These are phyloP conservation scores for Mortierella sp. DNA, from an alignment of 371 early-diverging fungal species.

Conservation along the genomic window DNA sequence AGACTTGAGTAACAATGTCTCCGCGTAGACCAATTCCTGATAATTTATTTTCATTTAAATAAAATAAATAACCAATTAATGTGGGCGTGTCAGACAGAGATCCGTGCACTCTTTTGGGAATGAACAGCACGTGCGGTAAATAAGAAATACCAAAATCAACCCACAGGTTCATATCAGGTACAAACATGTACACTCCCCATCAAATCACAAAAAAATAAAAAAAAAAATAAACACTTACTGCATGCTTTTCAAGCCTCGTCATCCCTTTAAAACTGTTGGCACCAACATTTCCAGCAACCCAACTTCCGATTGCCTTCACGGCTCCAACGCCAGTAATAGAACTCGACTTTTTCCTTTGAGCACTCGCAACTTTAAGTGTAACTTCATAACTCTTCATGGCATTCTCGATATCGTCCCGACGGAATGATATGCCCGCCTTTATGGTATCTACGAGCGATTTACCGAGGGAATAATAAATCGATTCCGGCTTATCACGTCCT, in stretches of 20 bases:
- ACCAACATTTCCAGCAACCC: slow-evolving; percentile 39
- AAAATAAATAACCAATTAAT: too few relatives aligned
- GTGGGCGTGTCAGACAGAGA: background rate
- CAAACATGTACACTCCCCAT: too few relatives aligned
- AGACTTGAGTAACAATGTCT: slow-evolving; percentile 39
- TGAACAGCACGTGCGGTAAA: too few relatives aligned
- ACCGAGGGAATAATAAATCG: slow-evolving; percentile 49
- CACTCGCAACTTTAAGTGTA: slow-evolving; percentile 36
- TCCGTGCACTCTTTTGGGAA: too few relatives aligned
- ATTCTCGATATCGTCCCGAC: slow-evolving; percentile 47
- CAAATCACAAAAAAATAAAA: background rate
- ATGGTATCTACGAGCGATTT: slow-evolving; percentile 36
- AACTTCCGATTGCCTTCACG: slow-evolving; percentile 43
- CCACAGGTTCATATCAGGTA: too few relatives aligned
- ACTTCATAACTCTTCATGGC: slow-evolving; percentile 46
- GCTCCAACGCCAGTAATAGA: slow-evolving; percentile 19
- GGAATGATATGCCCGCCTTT: slow-evolving; percentile 39
- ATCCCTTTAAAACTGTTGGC: slow-evolving; percentile 38
- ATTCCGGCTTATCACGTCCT: slow-evolving; percentile 36
- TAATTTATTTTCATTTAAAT: too few relatives aligned
- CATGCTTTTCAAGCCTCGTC: slow-evolving; percentile 54
- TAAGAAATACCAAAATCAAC: too few relatives aligned
- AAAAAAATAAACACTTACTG: slow-evolving; percentile 16
- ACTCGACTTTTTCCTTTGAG: slow-evolving; percentile 38
- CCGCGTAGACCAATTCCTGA: slow-evolving; percentile 49